Conservation (phyloP, 495 filamentous ascomycete genomes). For the Trichoderma orchidacearum region DNA sequence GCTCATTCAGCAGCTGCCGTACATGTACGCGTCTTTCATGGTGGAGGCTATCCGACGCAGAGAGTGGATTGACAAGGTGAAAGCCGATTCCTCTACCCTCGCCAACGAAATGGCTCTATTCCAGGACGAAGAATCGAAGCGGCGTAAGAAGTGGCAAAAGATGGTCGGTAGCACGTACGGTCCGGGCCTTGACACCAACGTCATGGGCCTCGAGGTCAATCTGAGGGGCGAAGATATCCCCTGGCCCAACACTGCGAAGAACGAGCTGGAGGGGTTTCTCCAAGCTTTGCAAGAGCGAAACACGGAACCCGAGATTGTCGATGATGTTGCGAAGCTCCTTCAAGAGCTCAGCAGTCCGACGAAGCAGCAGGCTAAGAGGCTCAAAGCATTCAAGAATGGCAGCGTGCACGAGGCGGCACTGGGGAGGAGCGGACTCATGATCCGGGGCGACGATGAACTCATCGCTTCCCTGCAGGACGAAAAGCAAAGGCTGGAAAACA, state of each 20-base stretch:
- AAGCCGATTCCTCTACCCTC: conserved; percentile 65
- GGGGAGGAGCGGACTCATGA: conserved; percentile 65
- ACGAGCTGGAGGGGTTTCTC: conserved; percentile 55
- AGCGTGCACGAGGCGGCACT: conserved; percentile 77
- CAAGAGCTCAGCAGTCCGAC: conserved; percentile 59
- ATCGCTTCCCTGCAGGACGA: conserved; percentile 55
- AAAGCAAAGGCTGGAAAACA: conserved; percentile 66
- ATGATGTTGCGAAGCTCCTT: conserved; percentile 43
- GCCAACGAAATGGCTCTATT: conserved; percentile 84
- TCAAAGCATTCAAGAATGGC: conserved; percentile 90
- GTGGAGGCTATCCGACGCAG: conserved; percentile 72
- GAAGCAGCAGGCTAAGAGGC: conserved; percentile 57
- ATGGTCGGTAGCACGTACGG: conserved; percentile 48
- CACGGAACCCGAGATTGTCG: conserved; percentile 28
- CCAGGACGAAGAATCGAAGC: conserved; percentile 79
- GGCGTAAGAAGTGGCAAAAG: conserved; percentile 83
- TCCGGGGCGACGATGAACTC: conserved; percentile 72
- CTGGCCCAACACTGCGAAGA: conserved; percentile 54
- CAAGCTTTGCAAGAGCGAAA: conserved; percentile 42
- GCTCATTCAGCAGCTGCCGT: conserved; percentile 65
- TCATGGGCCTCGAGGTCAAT: conserved; percentile 73
- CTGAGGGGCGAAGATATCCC: conserved; percentile 62
- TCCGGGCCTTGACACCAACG: conserved; percentile 28
- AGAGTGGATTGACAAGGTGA: conserved; percentile 86
- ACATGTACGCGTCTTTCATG: conserved; percentile 76